These are phyloP conservation scores for Botrytis paeoniae DNA, from an alignment of 2,329 filamentous ascomycete genomes.

Conservation along the genomic window DNA sequence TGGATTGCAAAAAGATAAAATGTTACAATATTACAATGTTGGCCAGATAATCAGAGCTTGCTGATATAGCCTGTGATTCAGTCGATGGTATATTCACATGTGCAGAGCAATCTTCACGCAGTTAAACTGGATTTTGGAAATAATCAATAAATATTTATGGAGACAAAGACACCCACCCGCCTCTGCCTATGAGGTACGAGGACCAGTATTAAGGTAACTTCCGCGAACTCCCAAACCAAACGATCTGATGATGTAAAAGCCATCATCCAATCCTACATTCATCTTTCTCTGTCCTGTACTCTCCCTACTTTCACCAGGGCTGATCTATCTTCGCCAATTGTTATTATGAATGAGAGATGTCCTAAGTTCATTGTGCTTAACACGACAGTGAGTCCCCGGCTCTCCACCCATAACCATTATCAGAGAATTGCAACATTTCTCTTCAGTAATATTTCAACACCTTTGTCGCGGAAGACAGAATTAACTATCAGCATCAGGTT, in stretches of 20 bases:
- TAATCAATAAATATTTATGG: not conserved
- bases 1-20: not conserved
- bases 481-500: not conserved
- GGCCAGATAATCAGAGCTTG: no score
- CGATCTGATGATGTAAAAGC: not conserved
- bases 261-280: not conserved
- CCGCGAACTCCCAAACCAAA: not conserved
- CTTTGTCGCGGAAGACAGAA: not conserved
- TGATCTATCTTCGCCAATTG: no score
- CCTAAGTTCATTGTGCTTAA: not conserved
- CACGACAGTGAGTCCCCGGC: accelerated
- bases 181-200: not conserved
- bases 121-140: not conserved
- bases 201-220: not conserved
- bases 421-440: no score
- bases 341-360: not conserved
- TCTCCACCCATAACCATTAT: not conserved
- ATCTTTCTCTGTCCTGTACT: not conserved
- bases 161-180: not conserved
- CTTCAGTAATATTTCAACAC: not conserved
- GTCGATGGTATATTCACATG: not conserved
- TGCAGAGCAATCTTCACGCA: not conserved
- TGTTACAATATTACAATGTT: not conserved
- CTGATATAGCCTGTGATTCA: not conserved
- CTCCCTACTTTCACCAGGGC: no score